Conservation (phyloP, 768 basidiomycete species). For the Heimioporus sp. region DNA sequence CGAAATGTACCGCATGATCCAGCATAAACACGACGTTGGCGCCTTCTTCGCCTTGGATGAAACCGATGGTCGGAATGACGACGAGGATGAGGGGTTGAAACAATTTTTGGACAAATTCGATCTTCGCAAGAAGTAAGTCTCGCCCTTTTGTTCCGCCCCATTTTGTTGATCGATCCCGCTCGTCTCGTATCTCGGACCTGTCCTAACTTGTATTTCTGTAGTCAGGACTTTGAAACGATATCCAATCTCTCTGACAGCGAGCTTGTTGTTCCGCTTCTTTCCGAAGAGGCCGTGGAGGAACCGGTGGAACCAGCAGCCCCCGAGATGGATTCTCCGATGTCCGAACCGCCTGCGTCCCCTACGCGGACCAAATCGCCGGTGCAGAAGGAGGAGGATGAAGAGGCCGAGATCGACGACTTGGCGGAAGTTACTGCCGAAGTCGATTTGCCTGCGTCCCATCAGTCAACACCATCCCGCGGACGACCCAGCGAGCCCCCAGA, state of each 20-base stretch:
- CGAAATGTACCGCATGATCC: constrained; percentile 69
- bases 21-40: constrained; percentile 47
- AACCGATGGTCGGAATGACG: constrained; percentile 29
- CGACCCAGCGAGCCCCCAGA: constrained; percentile 6
- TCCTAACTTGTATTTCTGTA: constrained; percentile 18
- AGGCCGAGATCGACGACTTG: constrained; percentile 18
- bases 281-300: constrained; percentile 9
- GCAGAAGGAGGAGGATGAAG: constrained; percentile 25
- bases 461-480: constrained; percentile 15
- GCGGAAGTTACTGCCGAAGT: constrained; percentile 9
- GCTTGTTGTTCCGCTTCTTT: constrained; percentile 19
- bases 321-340: constrained; percentile 32
- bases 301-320: constrained; percentile 10
- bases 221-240: constrained; percentile 43
- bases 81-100: constrained; percentile 40
- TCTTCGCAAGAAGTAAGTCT: constrained; percentile 48
- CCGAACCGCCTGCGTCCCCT: constrained; percentile 32
- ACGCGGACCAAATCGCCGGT: constrained; percentile 19
- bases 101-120: constrained; percentile 58
- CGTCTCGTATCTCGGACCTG: constrained; percentile 4
- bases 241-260: constrained; percentile 35
- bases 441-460: constrained; percentile 12
- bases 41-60: constrained; percentile 37
- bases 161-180: neutral
- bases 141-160: neutral